Evolutionary conservation across 208 protist species (phyloP), one percentile per base, ranked within the genome.

Genomic region (Phytomonas sp.): DNA sequence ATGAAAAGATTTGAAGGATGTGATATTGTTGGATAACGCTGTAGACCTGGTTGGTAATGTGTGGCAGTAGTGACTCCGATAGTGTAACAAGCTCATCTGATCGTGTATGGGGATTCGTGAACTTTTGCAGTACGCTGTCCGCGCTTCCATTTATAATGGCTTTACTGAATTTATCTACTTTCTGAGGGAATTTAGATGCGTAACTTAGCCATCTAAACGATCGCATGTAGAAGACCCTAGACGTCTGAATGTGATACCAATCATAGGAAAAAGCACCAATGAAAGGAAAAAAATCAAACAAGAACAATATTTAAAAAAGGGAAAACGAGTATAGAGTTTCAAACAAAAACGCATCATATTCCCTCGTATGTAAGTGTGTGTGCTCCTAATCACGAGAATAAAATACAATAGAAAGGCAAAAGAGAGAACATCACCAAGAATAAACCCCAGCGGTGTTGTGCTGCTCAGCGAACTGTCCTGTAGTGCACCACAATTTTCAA

Each of bases 1-100:
- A 37, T 8, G 79, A 66, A 13, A 83, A 66, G 6, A 43, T 61
- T 34, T 62, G 31, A 2, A 83, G 72, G 28, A 83, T 60, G 15
- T 73, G 68, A n/a, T 66, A 59, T 64, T 79, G 71, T 29, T 79
- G 67, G 15, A 46, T 46, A 46, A 46, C 9, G 46, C 2, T 28
- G 63, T 40, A 15, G 56, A 34, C 53, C 61, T 46, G 40, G 40
- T 46, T 46, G 40, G 40, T 46, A 8, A 46, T 46, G 40, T 46
- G 40, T 20, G 15, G 40, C 1, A 46, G 40, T 46, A 46, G 40
- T 20, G 7, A 1, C 40, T 46, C 40, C 11, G 40, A 46, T 46
- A 46, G 11, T 20, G 40, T 46, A 8, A 46, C 40, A 0, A 46
- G 40, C 15, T 46, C 40, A 46, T 46, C 40, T 46, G 40, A 46